Base-by-base conservation (phyloP, 768 basidiomycete species). In the Boletus edulis region DNA sequence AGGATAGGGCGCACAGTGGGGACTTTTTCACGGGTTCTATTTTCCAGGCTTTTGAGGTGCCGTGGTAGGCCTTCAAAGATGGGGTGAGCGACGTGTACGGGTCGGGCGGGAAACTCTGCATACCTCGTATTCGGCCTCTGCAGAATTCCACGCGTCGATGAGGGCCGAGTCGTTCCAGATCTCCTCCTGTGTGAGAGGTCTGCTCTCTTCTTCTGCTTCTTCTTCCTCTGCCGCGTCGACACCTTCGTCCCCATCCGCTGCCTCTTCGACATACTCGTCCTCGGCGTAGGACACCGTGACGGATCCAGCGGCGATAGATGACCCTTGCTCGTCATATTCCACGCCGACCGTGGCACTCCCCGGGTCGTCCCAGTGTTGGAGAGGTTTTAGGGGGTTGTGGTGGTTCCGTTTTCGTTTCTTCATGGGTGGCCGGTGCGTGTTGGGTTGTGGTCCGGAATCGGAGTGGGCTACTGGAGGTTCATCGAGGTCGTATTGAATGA, bases 81-180 rank as follows among this genome's bases (percentile, higher is more conserved):
- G 17, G 15, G 15, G 38, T 54, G 40, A 59, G 56, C 32, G 34
- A 46, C 5, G 17, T 13, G 4, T 35, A 40, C n/a, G 20, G 6
- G 24, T 11, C 34, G 18, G 32, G 20, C 3, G 7, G 17, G 10
- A 17, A 0, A 50, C 14, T 29, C 22, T 8, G 38, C 12, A 1
- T 58, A 83, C 84, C 73, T 88, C 78, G 61, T 91, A 93, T 67
- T 93, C 91, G 54, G 88, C 88, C 58, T 79, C 83, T 17, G 91
- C 91, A 55, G 90, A 85, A 67, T 92, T 80, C 91, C 91, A 92
- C 18, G 91, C 91, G 49, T 87, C 79, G 43, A 93, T 81, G 59
- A 93, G 78, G 5, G 87, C 88, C 35, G 87, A 86, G 67, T 93
- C 91, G 59, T 93, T 91, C 91, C 91, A 93, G 37, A 91, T 84